Conservation (phyloP, 2,329 filamentous ascomycete species). For the Tolypocladium cylindrosporum region DNA sequence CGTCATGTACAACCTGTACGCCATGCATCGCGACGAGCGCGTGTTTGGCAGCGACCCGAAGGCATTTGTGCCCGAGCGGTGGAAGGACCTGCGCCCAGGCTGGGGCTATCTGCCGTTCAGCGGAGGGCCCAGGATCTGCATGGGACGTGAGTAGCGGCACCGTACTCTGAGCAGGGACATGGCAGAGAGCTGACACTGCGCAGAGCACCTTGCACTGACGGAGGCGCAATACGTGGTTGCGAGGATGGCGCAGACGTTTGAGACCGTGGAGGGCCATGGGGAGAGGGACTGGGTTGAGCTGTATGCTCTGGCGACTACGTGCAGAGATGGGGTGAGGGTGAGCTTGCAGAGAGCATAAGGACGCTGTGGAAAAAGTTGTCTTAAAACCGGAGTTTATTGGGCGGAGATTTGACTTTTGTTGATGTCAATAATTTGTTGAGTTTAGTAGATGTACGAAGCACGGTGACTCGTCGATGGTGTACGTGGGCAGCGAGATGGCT, state of each 20-base stretch:
- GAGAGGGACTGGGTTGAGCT: constrained; percentile 21
- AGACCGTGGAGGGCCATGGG: constrained; percentile 15
- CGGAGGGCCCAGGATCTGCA: constrained; percentile 33
- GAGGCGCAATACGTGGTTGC: constrained; percentile 24
- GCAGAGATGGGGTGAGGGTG: constrained; percentile 19
- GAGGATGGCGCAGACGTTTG: constrained; percentile 23
- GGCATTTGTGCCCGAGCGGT: constrained; percentile 30
- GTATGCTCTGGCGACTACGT: constrained; percentile 23
- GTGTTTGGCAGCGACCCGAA: constrained; percentile 26
- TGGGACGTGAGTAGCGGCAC: constrained; percentile 25
- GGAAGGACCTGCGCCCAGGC: constrained; percentile 25
- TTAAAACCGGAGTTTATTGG: background rate
- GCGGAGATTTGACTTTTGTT: background rate
- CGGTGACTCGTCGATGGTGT: too few relatives aligned
- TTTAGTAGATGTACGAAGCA: background rate
- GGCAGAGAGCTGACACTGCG: constrained; percentile 3
- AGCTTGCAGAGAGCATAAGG: constrained; percentile 3
- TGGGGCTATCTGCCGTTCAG: constrained; percentile 37
- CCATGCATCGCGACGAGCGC: constrained; percentile 26
- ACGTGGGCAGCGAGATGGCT: too few relatives aligned
- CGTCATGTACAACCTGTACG: constrained; percentile 32
- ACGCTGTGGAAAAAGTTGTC: background rate
- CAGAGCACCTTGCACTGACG: constrained; percentile 24
- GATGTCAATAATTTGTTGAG: background rate
- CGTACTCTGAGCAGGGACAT: rapidly evolving